Evolutionary conservation across 2,329 filamentous ascomycete genomes (phyloP).

Genomic region (Stachybotrys chlorohalonatus): DNA sequence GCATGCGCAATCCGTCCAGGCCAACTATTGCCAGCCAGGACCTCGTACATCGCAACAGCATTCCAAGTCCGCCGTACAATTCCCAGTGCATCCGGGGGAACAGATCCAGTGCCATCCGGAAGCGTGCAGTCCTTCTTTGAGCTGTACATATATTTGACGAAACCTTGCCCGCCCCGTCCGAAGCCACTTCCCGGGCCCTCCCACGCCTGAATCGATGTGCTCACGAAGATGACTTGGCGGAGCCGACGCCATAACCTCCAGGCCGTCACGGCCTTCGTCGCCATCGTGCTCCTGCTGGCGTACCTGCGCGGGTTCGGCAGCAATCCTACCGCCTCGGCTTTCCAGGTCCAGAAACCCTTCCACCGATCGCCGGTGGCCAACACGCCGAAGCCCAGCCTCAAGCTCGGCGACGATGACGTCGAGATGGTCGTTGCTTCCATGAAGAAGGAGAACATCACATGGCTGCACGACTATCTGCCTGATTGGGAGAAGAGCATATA

Average conservation of each 20-base stretch:
- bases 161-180: too few relatives aligned
- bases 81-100: too few relatives aligned
- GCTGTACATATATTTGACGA: too few relatives aligned
- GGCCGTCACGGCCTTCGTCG: conserved; percentile 12
- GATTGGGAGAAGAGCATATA: conserved; percentile 46
- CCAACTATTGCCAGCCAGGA: not conserved
- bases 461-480: conserved; percentile 30
- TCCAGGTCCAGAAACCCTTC: not conserved
- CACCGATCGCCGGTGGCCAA: not conserved
- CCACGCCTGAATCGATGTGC: not conserved
- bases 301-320: conserved; percentile 3
- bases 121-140: too few relatives aligned
- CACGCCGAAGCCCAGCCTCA: conserved; percentile 3
- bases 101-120: too few relatives aligned
- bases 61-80: not conserved
- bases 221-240: conserved; percentile 3
- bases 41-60: not conserved
- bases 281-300: conserved; percentile 15
- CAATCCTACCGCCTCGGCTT: conserved; percentile 5
- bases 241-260: conserved; percentile 14
- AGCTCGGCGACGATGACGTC: conserved; percentile 16
- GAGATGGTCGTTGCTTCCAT: conserved; percentile 24
- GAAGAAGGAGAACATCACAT: conserved; percentile 24
- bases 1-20: not conserved
- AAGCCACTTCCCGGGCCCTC: not conserved